Conservation (phyloP, 208 protist species). For the Wallacemonas collosoma region DNA sequence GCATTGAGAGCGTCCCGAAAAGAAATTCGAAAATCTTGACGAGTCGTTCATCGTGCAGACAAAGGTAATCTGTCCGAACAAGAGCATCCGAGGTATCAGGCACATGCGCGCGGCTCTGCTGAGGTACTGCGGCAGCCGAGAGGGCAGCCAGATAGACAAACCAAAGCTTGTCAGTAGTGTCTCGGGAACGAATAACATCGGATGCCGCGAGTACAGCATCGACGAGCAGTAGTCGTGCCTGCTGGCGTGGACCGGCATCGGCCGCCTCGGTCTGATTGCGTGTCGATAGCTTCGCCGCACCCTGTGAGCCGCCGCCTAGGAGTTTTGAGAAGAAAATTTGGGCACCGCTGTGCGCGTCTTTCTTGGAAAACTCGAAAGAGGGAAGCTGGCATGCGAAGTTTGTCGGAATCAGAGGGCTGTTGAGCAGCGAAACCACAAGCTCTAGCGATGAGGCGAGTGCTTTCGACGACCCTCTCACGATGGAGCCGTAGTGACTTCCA, state of each 20-base stretch:
- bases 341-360: conserved; percentile 29
- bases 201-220: conserved; percentile 59
- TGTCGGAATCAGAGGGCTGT: conserved; percentile 55
- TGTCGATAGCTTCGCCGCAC: conserved; percentile 14
- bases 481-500: conserved; percentile 12
- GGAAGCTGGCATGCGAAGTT: conserved; percentile 32
- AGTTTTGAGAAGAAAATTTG: conserved; percentile 70
- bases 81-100: conserved; percentile 13
- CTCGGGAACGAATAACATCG: conserved; percentile 35
- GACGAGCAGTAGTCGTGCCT: conserved; percentile 58
- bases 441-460: conserved; percentile 50
- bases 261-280: background rate
- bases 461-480: conserved; percentile 34
- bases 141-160: conserved; percentile 69
- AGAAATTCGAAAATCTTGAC: conserved; percentile 50
- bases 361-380: conserved; percentile 35
- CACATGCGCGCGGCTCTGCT: conserved; percentile 26
- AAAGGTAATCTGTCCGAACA: conserved; percentile 41
- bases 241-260: background rate
- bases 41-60: conserved; percentile 44
- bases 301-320: conserved; percentile 26
- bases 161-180: conserved; percentile 53
- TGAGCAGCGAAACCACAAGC: conserved; percentile 54
- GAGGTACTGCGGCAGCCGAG: conserved; percentile 55
- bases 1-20: conserved; percentile 45